phyloP scores from a whole-genome alignment of 2,329 filamentous ascomycete genomes.

The Malbranchea zuffiana region DNA sequence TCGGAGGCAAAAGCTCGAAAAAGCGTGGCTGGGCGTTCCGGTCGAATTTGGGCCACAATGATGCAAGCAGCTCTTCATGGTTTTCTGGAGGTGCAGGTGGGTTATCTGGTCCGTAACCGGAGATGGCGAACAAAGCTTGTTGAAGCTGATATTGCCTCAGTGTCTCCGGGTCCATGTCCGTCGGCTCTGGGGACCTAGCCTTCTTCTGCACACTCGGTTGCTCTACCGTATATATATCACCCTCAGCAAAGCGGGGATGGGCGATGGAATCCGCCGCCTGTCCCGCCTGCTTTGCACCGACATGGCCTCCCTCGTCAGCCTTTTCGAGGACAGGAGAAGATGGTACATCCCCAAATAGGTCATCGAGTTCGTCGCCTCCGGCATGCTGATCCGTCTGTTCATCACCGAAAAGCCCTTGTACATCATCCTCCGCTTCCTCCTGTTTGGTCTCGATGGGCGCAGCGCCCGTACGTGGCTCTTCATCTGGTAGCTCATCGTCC shows the following conservation, averaged over 20 bases:
- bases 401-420: conserved; percentile 6
- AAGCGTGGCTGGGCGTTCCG: conserved; percentile 65
- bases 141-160: conserved; percentile 37
- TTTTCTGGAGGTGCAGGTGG: conserved; percentile 60
- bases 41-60: conserved; percentile 71
- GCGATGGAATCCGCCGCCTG: not conserved
- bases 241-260: conserved; percentile 2
- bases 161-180: conserved; percentile 34
- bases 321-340: conserved; percentile 27
- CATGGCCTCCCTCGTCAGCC: conserved; percentile 15
- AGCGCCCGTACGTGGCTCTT: conserved; percentile 42
- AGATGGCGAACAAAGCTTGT: conserved; percentile 38
- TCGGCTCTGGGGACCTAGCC: conserved; percentile 20
- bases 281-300: conserved; percentile 3
- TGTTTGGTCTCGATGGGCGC: conserved; percentile 3
- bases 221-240: conserved; percentile 7
- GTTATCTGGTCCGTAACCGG: conserved; percentile 44
- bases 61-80: conserved; percentile 62
- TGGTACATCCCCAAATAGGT: conserved; percentile 38
- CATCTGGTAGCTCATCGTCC: conserved; percentile 81
- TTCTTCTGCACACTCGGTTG: conserved; percentile 19
- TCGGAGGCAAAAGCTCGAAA: conserved; percentile 70
- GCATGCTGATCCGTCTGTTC: conserved; percentile 7
- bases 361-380: conserved; percentile 34
- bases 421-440: conserved; percentile 6